These are phyloP conservation scores for Ascochyta clinopodiicola DNA, from an alignment of 2,329 filamentous ascomycete species.

Conservation along the genomic window DNA sequence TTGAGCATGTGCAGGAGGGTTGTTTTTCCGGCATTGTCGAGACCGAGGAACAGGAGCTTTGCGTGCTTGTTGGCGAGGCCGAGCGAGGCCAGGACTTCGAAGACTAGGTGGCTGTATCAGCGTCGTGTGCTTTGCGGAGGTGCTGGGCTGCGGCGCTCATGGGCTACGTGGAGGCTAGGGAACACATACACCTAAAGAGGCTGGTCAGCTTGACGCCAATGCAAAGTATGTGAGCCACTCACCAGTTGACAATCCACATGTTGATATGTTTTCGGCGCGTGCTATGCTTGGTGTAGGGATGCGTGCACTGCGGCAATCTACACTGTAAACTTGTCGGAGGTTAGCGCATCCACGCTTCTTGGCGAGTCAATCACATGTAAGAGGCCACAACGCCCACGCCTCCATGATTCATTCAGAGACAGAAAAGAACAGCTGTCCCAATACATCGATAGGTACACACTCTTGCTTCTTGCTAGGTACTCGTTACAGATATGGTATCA, in stretches of 20 bases:
- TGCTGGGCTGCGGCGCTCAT: conserved; percentile 3
- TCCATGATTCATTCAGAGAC: too few relatives aligned
- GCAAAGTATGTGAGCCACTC: background rate
- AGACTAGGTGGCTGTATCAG: conserved; percentile 63
- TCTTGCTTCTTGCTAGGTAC: conserved; percentile 5
- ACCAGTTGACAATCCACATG: conserved; percentile 96
- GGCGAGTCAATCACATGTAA: conserved; percentile 18
- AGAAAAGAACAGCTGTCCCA: conserved; percentile 5
- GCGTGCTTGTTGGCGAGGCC: conserved; percentile 92
- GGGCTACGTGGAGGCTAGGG: conserved; percentile 15
- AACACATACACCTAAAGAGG: conserved; percentile 25
- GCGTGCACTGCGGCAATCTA: conserved; percentile 13
- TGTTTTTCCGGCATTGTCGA: conserved; percentile 93
- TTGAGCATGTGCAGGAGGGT: conserved; percentile 92
- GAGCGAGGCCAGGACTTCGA: conserved; percentile 82
- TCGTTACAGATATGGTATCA: conserved; percentile 25
- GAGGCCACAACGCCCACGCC: background rate
- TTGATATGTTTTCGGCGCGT: conserved; percentile 9
- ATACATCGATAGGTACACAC: background rate
- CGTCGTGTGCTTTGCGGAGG: conserved; percentile 8
- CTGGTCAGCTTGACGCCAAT: background rate
- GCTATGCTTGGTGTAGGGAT: conserved; percentile 6
- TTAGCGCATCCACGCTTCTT: conserved; percentile 16
- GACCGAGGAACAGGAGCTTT: conserved; percentile 71
- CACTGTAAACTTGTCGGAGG: conserved; percentile 15